Evolutionary conservation across 2,329 filamentous ascomycete species (phyloP).

Genomic region (Trichoderma sp.): DNA sequence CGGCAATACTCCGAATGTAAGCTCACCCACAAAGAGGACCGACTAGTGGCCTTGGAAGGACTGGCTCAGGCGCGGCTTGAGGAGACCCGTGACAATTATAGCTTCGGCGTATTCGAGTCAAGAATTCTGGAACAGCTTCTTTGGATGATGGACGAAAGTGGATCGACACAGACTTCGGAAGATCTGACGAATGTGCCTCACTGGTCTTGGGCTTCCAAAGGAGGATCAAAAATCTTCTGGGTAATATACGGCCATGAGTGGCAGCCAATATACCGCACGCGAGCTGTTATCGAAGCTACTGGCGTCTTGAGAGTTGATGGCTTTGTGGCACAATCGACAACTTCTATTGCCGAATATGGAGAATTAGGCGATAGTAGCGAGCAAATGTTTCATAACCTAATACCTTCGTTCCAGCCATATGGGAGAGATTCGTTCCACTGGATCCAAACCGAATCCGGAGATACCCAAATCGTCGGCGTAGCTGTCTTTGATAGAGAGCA

Average conservation of each 20-base stretch:
- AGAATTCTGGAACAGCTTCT: not conserved
- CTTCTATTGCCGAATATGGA: not conserved
- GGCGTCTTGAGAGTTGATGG: not conserved
- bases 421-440: not conserved
- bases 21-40: not conserved
- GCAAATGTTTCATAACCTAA: too few relatives aligned
- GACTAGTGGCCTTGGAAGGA: not conserved
- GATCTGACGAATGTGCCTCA: not conserved
- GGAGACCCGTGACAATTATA: not conserved
- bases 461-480: not conserved
- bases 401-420: too few relatives aligned
- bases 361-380: too few relatives aligned
- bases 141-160: not conserved
- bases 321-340: not conserved
- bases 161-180: not conserved
- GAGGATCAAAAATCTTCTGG: not conserved
- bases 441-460: not conserved
- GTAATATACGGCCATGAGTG: rapidly evolving
- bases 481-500: not conserved
- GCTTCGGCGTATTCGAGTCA: not conserved
- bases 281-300: not conserved
- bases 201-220: not conserved
- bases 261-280: not conserved
- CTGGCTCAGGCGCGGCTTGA: not conserved
- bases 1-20: rapidly evolving